phyloP scores from a whole-genome alignment of 257 asterid species.

The Plantago ovata region DNA sequence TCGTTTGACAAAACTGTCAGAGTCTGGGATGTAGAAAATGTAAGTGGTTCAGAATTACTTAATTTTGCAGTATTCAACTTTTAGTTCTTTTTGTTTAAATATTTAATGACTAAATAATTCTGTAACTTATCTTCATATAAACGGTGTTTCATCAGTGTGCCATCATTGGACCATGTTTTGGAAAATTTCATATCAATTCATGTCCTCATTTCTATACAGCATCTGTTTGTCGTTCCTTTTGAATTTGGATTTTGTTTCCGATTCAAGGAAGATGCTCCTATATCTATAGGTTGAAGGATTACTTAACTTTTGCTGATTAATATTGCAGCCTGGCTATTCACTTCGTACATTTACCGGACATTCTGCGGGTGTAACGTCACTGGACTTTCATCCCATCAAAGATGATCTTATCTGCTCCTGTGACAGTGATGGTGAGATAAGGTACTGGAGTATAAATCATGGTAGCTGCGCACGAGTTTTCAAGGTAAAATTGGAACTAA shows the following conservation, averaged over 20 bases:
- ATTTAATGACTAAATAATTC: too few species aligned
- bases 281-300: too few species aligned
- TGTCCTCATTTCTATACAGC: too few species aligned
- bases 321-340: slow-evolving; percentile 71
- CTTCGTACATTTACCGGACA: slow-evolving; percentile 90
- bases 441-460: slow-evolving; percentile 82
- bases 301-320: background rate
- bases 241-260: too few species aligned
- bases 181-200: too few species aligned
- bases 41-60: slow-evolving; percentile 31
- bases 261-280: too few species aligned
- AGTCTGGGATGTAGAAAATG: slow-evolving; percentile 97
- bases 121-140: too few species aligned
- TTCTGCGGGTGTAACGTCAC: slow-evolving; percentile 78
- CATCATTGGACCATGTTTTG: too few species aligned
- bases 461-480: slow-evolving; percentile 71
- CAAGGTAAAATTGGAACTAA: slow-evolving; percentile 45
- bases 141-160: too few species aligned
- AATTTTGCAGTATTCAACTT: too few species aligned
- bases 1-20: slow-evolving; percentile 94
- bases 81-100: too few species aligned
- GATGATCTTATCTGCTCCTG: slow-evolving; percentile 93
- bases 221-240: too few species aligned
- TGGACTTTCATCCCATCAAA: slow-evolving; percentile 94
- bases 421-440: slow-evolving; percentile 87